A percentile compares a stretch with the other conserved stretches of the same genome.
These are phyloP conservation scores for Moricandia moricandioides DNA, from an alignment of 345 rosid genomes.

Conservation along the genomic window DNA sequence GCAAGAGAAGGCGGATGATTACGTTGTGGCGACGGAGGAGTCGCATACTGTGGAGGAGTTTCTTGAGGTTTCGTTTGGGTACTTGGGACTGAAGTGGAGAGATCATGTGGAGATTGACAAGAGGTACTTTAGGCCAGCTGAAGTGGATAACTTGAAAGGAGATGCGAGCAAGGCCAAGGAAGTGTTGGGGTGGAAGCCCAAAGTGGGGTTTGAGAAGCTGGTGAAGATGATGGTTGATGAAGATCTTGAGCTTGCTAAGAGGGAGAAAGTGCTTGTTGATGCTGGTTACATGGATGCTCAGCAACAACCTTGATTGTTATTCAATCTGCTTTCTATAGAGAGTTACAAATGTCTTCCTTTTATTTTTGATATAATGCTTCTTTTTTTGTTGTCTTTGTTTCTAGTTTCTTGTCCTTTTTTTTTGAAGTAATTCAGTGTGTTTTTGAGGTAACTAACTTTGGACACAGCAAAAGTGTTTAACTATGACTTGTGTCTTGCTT, in stretches of 20 bases:
- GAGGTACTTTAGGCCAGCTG: conserved; percentile 58
- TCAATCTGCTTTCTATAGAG: conserved; percentile 3
- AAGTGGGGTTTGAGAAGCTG: conserved; percentile 73
- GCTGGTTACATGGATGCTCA: conserved; percentile 89
- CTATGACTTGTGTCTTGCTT: background rate
- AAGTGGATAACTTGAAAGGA: conserved; percentile 58
- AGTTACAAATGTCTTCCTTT: background rate
- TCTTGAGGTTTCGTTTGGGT: conserved; percentile 74
- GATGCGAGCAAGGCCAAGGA: conserved; percentile 52
- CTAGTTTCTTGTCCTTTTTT: background rate
- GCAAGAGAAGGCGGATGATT: conserved; percentile 88
- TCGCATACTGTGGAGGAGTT: conserved; percentile 91
- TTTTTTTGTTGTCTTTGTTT: background rate
- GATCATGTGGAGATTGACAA: conserved; percentile 58
- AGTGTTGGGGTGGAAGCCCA: conserved; percentile 72
- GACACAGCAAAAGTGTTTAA: too few relatives aligned
- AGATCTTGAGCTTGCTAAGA: conserved; percentile 76
- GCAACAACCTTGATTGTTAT: conserved; percentile 64
- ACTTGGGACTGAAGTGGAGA: conserved; percentile 58
- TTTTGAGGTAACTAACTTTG: too few relatives aligned
- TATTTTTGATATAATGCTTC: background rate
- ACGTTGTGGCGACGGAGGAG: conserved; percentile 94
- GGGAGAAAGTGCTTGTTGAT: conserved; percentile 95
- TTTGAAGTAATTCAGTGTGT: too few relatives aligned
- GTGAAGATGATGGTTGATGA: conserved; percentile 97